Evolutionary conservation across 805 yeast genomes (phyloP), one percentile per base, ranked within the genome.

Genomic region (Wickerhamia fluorescens): DNA sequence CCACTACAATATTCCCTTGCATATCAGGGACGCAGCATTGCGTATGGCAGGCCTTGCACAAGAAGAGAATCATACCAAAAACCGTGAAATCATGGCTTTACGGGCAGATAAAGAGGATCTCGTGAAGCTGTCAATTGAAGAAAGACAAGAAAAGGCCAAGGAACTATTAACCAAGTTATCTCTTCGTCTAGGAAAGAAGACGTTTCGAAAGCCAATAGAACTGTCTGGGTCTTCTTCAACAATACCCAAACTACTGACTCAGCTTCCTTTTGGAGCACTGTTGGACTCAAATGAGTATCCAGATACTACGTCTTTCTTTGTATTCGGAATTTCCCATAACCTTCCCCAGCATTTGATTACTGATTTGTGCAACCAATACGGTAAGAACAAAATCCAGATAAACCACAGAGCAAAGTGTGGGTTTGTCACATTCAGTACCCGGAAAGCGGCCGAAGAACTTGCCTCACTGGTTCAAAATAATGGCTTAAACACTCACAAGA

Each of bases 1-100:
- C 23, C 73, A 78, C 16, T 83, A 76, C 58, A 84, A 87, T 3
- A 73, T 92, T n/a, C 85, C 95, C 1, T 50, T 86, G 11, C 73
- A 77, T 7, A 57, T 86, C 5, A 63, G 96, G 39, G 96, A 88
- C 45, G 76, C 85, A 2, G 83, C 95, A 4, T 52, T 87, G 43
- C 75, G 76, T 41, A 66, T 85, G 68, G 79, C 88, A 2, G 78
- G 78, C 10, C 58, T 66, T 10, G 35, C 54, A 7, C 37, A 38
- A 24, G 24, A 14, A 5, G 14, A 16, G 6, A 19, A 22, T 11
- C 6, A 5, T 6, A 5, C 29, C 7, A 27, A 14, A 5, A 53
- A 57, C 30, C 34, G 48, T 11, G 68, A 62, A 40, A 58, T 59
- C 4, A 53, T 49, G 33, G 68, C 68, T 6, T 49, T 59, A 8